A percentile compares a stretch with the other conserved stretches of the same genome.
These are phyloP conservation scores for Leptographium wingfieldii DNA, from an alignment of 2,329 filamentous ascomycete species.

Conservation along the genomic window DNA sequence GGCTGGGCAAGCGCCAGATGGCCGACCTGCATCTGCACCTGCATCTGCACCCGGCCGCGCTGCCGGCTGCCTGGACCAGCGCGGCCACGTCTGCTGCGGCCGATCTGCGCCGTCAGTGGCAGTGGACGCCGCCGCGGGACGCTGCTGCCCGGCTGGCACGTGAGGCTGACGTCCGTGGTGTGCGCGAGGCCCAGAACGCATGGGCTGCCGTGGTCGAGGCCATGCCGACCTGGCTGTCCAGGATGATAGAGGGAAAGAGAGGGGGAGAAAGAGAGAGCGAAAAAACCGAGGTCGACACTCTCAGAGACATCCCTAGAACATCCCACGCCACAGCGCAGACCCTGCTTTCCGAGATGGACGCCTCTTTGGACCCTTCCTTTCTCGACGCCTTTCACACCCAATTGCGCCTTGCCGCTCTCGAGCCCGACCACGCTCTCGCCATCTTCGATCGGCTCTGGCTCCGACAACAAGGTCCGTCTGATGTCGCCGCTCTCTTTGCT, in stretches of 20 bases:
- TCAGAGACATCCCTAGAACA: not conserved
- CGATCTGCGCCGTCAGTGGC: constrained; percentile 31
- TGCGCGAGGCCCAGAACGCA: not conserved
- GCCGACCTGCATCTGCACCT: constrained; percentile 33
- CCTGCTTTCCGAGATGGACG: constrained; percentile 5
- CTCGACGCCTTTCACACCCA: constrained; percentile 9
- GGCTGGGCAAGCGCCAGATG: constrained; percentile 41
- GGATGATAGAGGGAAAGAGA: not conserved
- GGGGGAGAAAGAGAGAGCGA: too few relatives aligned
- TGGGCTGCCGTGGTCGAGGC: constrained; percentile 5
- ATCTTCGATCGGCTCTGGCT: constrained; percentile 3
- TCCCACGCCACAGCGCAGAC: not conserved
- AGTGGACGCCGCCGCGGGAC: constrained; percentile 36
- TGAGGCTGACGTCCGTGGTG: not conserved
- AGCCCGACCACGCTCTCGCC: constrained; percentile 5
- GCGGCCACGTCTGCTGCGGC: constrained; percentile 23
- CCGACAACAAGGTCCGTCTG: not conserved
- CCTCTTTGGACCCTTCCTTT: constrained; percentile 1
- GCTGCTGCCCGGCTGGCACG: constrained; percentile 1
- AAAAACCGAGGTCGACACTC: not conserved
- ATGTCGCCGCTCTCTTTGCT: not conserved
- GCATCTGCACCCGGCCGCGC: not conserved
- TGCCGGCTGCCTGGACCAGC: constrained; percentile 13
- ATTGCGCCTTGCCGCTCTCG: constrained; percentile 8
- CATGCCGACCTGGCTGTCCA: constrained; percentile 1